A percentile compares a stretch with the other conserved stretches of the same genome.
phyloP scores from a whole-genome alignment of 1,284 basidiomycete species.

The Trichosporon inkin region DNA sequence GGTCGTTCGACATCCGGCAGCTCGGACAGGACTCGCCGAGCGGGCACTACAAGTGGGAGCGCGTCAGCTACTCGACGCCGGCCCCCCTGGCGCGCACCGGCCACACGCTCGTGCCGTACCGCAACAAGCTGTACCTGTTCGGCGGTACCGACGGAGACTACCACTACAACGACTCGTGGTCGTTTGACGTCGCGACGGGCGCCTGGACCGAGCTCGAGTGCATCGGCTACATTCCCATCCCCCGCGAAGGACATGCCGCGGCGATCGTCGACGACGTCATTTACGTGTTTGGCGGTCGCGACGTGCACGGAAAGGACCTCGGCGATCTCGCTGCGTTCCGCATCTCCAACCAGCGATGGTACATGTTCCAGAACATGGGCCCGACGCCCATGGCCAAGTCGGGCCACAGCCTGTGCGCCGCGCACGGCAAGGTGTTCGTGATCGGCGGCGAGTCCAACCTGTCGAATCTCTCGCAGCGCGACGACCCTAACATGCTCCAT shows the following conservation, averaged over 20 bases:
- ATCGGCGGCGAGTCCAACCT: slow-evolving; percentile 81
- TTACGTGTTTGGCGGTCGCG: slow-evolving; percentile 95
- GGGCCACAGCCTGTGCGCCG: slow-evolving; percentile 91
- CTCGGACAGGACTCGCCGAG: slow-evolving; percentile 25
- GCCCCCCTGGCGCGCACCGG: slow-evolving; percentile 65
- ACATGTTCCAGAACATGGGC: slow-evolving; percentile 99
- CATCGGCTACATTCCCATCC: slow-evolving; percentile 95
- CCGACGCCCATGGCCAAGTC: slow-evolving; percentile 84
- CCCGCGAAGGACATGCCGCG: slow-evolving; percentile 94
- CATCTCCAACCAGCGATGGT: slow-evolving; percentile 77
- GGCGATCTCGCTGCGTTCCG: slow-evolving; percentile 96
- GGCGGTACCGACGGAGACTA: slow-evolving; percentile 97
- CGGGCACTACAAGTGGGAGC: slow-evolving; percentile 65
- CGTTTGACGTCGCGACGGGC: slow-evolving; percentile 76
- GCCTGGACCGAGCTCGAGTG: slow-evolving; percentile 91
- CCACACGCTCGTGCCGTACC: slow-evolving; percentile 81
- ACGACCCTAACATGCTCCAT: slow-evolving; percentile 79
- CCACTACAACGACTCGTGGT: slow-evolving; percentile 99
- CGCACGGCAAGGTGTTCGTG: slow-evolving; percentile 82
- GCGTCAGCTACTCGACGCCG: slow-evolving; percentile 17
- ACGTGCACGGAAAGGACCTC: slow-evolving; percentile 94
- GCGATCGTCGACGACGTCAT: slow-evolving; percentile 96
- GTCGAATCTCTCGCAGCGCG: slow-evolving; percentile 55
- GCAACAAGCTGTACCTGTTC: slow-evolving; percentile 87
- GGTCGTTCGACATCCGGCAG: slow-evolving; percentile 93